phyloP scores from a whole-genome alignment of 257 asterid species.

The Przewalskia tangutica region DNA sequence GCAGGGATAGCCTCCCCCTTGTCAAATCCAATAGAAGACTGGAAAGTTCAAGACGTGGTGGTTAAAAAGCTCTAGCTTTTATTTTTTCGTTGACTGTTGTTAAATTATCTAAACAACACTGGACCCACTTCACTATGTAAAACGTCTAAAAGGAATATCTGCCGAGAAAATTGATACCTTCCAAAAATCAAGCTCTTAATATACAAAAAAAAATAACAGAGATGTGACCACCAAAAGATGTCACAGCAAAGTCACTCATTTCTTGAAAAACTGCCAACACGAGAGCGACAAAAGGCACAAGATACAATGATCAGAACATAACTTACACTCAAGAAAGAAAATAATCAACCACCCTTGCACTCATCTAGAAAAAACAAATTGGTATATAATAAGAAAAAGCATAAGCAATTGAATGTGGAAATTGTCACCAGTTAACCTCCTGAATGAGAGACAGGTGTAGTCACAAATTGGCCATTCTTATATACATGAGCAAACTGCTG shows the following conservation, averaged over 20 bases:
- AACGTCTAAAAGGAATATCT: background rate
- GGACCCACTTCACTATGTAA: background rate
- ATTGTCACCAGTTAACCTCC: constrained; percentile 28
- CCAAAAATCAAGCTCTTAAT: background rate
- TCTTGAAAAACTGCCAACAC: background rate
- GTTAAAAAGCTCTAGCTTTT: constrained; percentile 12
- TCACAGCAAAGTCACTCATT: background rate
- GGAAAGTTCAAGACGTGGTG: background rate
- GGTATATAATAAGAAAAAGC: background rate
- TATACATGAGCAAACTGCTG: constrained; percentile 69
- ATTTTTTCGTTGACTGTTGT: constrained; percentile 2
- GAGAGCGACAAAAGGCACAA: background rate
- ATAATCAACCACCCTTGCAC: background rate
- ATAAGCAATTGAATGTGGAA: background rate
- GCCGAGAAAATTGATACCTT: background rate
- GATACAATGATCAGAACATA: background rate
- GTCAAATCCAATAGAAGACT: background rate
- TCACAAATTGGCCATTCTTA: constrained; percentile 72
- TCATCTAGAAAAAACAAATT: background rate
- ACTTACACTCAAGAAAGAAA: background rate
- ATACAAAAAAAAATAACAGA: background rate
- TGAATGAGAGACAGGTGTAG: constrained; percentile 88
- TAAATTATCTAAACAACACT: background rate
- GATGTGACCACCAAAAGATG: background rate
- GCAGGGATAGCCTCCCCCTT: background rate